Evolutionary conservation across 139 green algal species (phyloP).

Genomic region (Micractinium sp.): DNA sequence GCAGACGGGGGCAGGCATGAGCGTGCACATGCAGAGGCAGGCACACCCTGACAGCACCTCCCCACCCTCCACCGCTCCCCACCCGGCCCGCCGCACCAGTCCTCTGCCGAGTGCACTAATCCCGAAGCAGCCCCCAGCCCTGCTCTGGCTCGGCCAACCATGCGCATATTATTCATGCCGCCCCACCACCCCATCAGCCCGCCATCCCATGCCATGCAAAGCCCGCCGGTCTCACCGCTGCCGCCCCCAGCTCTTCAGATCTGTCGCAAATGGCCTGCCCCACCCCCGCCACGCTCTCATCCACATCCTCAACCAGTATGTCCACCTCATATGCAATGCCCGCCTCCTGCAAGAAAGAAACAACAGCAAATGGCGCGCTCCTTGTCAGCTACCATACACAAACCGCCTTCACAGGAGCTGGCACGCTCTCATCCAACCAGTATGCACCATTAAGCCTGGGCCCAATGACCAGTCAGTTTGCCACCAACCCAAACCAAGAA

Average conservation of each 20-base stretch:
- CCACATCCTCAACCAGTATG: conserved; percentile 28
- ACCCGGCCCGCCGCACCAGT: not conserved
- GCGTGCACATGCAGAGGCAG: too few relatives aligned
- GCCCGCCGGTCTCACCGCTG: not conserved
- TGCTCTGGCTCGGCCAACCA: too few relatives aligned
- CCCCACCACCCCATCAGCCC: not conserved
- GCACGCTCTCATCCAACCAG: too few relatives aligned
- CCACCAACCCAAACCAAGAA: too few relatives aligned
- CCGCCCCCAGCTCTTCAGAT: conserved; percentile 13
- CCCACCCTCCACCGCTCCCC: too few relatives aligned
- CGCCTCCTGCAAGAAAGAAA: not conserved
- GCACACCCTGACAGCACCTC: too few relatives aligned
- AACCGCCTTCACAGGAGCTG: too few relatives aligned
- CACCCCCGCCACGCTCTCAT: conserved; percentile 26
- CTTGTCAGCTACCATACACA: too few relatives aligned
- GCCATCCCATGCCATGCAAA: not conserved
- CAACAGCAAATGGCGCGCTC: not conserved
- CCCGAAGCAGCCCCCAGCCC: not conserved
- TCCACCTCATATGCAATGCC: conserved; percentile 16
- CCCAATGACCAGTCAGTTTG: too few relatives aligned
- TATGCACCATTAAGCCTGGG: too few relatives aligned
- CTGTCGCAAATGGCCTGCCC: conserved; percentile 31
- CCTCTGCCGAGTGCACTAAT: not conserved
- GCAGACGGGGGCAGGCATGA: too few relatives aligned
- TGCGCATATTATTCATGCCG: not conserved